Percentiles rank a stretch among this genome's conserved stretches.
phyloP scores from a whole-genome alignment of 176 grass and related monocot genomes.

The Aegilops longissima region DNA sequence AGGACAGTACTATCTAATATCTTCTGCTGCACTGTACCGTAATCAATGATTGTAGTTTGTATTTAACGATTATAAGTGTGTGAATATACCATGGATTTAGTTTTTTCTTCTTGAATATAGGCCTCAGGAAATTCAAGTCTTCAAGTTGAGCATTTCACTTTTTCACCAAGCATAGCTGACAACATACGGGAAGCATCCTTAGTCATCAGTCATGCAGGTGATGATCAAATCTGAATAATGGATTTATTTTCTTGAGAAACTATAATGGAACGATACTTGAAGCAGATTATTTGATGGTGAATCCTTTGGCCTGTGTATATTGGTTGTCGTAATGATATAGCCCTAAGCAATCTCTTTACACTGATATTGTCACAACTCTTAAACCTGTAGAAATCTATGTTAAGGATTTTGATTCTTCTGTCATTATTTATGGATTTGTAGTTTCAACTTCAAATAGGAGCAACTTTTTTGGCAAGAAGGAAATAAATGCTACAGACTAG shows the following conservation, averaged over 20 bases:
- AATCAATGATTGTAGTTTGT: not conserved
- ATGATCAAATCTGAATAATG: not conserved
- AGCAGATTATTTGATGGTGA: not conserved
- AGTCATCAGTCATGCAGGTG: constrained; percentile 92
- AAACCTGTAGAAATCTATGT: not conserved
- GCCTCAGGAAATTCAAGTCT: constrained; percentile 46
- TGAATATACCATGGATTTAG: constrained; percentile 8
- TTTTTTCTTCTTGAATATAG: constrained; percentile 43
- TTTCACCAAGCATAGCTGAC: constrained; percentile 81
- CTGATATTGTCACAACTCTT: not conserved
- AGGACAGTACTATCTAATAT: not conserved
- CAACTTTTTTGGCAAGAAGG: not conserved
- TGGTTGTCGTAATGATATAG: not conserved
- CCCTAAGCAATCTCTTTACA: not conserved
- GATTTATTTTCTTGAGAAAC: not conserved
- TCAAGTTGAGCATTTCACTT: constrained; percentile 77
- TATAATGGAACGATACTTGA: not conserved
- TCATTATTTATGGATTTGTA: not conserved
- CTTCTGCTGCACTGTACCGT: not conserved
- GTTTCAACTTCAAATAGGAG: not conserved
- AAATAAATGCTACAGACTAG: not conserved
- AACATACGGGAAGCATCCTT: constrained; percentile 66
- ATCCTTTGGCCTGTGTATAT: not conserved
- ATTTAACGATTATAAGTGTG: not conserved
- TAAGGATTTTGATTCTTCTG: not conserved